These are phyloP conservation scores for Oryza longistaminata DNA, from an alignment of 176 grass and related monocot species.

Conservation along the genomic window DNA sequence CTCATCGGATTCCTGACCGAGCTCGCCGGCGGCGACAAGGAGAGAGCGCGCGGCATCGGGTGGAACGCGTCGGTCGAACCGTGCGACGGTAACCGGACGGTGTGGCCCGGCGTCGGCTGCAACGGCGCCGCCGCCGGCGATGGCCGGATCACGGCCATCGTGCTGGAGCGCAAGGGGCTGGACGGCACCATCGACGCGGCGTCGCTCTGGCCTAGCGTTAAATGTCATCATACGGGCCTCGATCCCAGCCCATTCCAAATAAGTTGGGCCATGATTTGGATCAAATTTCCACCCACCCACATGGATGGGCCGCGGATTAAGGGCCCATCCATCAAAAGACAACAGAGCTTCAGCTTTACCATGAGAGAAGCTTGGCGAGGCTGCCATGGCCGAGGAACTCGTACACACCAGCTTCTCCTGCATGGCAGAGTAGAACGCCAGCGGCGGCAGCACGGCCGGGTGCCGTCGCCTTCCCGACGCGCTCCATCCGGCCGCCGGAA, in stretches of 20 bases:
- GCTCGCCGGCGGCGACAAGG: constrained; percentile 26
- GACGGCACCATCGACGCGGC: constrained; percentile 43
- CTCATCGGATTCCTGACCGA: constrained; percentile 34
- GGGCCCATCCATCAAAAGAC: background rate
- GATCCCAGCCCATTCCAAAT: background rate
- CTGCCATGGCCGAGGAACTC: constrained; percentile 62
- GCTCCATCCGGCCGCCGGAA: constrained; percentile 59
- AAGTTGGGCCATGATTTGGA: background rate
- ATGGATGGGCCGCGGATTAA: background rate
- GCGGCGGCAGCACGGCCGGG: constrained; percentile 50
- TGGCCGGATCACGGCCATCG: background rate
- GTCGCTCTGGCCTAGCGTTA: no score
- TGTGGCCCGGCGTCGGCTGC: background rate
- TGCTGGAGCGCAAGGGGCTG: background rate
- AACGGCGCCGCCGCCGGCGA: no score
- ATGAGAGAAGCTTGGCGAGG: constrained; percentile 55
- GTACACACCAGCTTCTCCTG: constrained; percentile 77
- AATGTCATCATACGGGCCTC: background rate
- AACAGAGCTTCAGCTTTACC: constrained; percentile 14
- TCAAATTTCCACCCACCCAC: background rate
- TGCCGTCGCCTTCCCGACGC: constrained; percentile 43
- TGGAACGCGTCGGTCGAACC: constrained; percentile 38
- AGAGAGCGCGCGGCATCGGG: background rate
- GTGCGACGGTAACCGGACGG: background rate
- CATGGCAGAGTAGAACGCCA: constrained; percentile 64